Percentiles rank a stretch among this genome's conserved stretches.
Conservation (phyloP, 2,329 filamentous ascomycete species). For the Rutstroemia sp. region DNA sequence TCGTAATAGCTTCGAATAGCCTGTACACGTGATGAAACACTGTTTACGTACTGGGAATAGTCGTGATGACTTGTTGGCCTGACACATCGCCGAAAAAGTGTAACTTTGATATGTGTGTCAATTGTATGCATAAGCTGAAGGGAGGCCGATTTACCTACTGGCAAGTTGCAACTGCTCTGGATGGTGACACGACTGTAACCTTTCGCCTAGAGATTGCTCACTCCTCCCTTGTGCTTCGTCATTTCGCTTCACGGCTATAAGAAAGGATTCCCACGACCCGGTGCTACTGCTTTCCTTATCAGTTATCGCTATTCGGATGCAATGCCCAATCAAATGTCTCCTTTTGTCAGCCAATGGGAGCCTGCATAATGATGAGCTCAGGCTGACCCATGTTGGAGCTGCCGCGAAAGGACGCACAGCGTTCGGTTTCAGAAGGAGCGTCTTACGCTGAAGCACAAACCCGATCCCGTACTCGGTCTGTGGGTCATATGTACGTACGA, state of each 20-base stretch:
- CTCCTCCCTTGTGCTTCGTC: too few species aligned
- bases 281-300: neutral
- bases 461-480: too few species aligned
- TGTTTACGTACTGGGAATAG: neutral
- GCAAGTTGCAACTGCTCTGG: neutral
- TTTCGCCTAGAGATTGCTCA: too few species aligned
- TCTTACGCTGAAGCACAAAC: too few species aligned
- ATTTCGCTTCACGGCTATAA: too few species aligned
- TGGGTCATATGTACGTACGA: too few species aligned
- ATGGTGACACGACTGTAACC: neutral
- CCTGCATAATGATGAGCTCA: too few species aligned
- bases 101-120: neutral
- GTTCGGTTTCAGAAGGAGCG: too few species aligned
- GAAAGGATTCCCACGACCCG: neutral
- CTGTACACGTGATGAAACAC: neutral
- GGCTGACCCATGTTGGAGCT: too few species aligned
- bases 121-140: too few species aligned
- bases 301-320: too few species aligned
- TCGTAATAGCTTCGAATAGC: constrained; percentile 7
- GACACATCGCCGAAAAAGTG: neutral
- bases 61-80: neutral
- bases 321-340: neutral
- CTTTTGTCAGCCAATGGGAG: neutral
- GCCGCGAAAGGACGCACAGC: too few species aligned
- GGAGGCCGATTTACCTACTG: neutral